Percentiles rank a stretch among this genome's conserved stretches.
phyloP scores from a whole-genome alignment of 345 rosid genomes.

The Ricinus communis region DNA sequence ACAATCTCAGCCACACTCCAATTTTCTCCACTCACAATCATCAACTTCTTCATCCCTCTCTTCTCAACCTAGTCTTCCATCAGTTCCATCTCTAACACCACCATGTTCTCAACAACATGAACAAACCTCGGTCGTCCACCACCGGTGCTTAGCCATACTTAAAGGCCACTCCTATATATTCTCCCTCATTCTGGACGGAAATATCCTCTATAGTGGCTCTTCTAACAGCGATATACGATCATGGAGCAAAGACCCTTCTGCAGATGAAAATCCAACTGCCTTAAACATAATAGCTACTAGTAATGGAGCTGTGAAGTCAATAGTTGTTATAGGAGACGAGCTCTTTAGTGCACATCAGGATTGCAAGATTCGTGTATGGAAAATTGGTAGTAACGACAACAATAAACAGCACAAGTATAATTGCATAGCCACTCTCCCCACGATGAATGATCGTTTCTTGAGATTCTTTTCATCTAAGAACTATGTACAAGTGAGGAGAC shows the following conservation, averaged over 20 bases:
- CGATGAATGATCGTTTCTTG: constrained; percentile 50
- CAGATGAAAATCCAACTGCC: neutral
- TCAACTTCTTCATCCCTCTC: constrained; percentile 41
- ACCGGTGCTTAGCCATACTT: constrained; percentile 50
- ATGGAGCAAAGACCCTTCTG: constrained; percentile 39
- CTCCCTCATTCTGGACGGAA: constrained; percentile 47
- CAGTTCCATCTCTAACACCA: constrained; percentile 53
- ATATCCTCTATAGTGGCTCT: constrained; percentile 48
- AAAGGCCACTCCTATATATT: constrained; percentile 45
- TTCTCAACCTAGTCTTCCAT: constrained; percentile 50
- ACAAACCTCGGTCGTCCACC: constrained; percentile 21
- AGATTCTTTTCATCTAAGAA: constrained; percentile 45
- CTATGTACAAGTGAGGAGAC: constrained; percentile 66
- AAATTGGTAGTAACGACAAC: constrained; percentile 22
- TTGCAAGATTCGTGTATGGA: constrained; percentile 72
- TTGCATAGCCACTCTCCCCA: constrained; percentile 59
- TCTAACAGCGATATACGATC: constrained; percentile 53
- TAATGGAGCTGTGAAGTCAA: constrained; percentile 55
- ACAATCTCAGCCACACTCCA: constrained; percentile 7
- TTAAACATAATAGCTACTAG: constrained; percentile 22
- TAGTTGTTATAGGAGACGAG: constrained; percentile 45
- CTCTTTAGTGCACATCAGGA: constrained; percentile 77
- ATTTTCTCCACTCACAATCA: constrained; percentile 33
- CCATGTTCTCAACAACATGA: constrained; percentile 4
- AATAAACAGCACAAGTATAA: constrained; percentile 22